These are phyloP conservation scores for Cymbopogon citratus DNA, from an alignment of 176 grass and related monocot genomes.

Conservation along the genomic window DNA sequence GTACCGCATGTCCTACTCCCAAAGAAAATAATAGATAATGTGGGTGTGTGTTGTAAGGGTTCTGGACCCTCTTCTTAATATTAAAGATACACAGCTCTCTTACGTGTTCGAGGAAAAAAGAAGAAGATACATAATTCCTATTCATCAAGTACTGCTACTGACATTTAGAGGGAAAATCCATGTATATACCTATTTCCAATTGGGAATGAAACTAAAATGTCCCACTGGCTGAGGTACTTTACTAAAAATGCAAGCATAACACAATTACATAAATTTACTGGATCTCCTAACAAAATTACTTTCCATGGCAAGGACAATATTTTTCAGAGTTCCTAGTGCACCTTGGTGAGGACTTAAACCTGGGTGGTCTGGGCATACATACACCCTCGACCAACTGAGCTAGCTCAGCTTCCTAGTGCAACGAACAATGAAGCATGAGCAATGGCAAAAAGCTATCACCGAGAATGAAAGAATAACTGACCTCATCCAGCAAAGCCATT, in stretches of 20 bases:
- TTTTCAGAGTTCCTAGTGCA: not conserved
- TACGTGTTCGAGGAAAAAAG: not conserved
- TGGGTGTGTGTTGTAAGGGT: not conserved
- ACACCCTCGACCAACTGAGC: not conserved
- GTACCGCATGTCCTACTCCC: not conserved
- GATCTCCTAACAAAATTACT: not conserved
- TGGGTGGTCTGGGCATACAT: not conserved
- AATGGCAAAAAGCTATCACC: not conserved
- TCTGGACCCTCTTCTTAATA: not conserved
- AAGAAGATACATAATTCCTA: not conserved
- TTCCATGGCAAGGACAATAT: not conserved
- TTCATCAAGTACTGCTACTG: not conserved
- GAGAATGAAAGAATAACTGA: constrained; percentile 19
- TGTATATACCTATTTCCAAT: not conserved
- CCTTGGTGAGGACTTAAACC: not conserved
- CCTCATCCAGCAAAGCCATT: constrained; percentile 95
- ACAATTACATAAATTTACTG: not conserved
- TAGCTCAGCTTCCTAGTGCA: not conserved
- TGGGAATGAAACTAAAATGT: not conserved
- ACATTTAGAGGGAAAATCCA: not conserved
- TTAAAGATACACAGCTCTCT: not conserved
- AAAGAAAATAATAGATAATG: not conserved
- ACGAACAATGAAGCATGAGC: not conserved
- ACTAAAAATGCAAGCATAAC: not conserved
- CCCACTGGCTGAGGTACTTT: not conserved